phyloP scores from a whole-genome alignment of 768 basidiomycete species.

The Tulasnella sp. region DNA sequence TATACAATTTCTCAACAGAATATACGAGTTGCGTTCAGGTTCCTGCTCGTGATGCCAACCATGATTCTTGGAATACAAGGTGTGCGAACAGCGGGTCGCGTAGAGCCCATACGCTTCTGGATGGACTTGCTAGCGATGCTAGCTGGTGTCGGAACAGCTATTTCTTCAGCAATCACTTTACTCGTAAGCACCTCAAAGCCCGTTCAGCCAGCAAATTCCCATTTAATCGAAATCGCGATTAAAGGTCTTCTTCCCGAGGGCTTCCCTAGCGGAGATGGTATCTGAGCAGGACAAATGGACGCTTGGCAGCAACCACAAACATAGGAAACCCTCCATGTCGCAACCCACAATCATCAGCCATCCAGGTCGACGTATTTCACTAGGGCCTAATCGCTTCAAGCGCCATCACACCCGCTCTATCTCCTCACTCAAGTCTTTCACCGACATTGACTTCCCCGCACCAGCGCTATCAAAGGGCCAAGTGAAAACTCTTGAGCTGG shows the following conservation, averaged over 20 bases:
- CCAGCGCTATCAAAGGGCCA: neutral
- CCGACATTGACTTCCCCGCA: neutral
- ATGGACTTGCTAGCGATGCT: conserved; percentile 51
- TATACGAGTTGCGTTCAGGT: conserved; percentile 64
- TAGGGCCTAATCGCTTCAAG: too few relatives aligned
- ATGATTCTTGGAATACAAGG: conserved; percentile 63
- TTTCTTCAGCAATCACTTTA: conserved; percentile 66
- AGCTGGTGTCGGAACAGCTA: conserved; percentile 45
- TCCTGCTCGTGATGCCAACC: conserved; percentile 55
- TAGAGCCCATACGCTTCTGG: neutral
- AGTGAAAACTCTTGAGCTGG: neutral
- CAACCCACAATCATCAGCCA: neutral
- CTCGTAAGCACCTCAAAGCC: conserved; percentile 33
- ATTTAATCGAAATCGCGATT: too few relatives aligned
- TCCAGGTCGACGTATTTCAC: neutral
- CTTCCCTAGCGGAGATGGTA: conserved; percentile 47
- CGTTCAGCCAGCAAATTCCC: neutral
- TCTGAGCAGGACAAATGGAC: neutral
- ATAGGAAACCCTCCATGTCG: neutral
- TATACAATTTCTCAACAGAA: conserved; percentile 34
- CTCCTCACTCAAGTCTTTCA: neutral
- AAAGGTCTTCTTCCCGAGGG: conserved; percentile 66
- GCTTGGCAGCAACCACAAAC: neutral
- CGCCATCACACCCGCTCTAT: neutral
- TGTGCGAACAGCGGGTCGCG: conserved; percentile 28